Conservation (phyloP, 352 stramenopile genomes). For the Albugo candida region DNA sequence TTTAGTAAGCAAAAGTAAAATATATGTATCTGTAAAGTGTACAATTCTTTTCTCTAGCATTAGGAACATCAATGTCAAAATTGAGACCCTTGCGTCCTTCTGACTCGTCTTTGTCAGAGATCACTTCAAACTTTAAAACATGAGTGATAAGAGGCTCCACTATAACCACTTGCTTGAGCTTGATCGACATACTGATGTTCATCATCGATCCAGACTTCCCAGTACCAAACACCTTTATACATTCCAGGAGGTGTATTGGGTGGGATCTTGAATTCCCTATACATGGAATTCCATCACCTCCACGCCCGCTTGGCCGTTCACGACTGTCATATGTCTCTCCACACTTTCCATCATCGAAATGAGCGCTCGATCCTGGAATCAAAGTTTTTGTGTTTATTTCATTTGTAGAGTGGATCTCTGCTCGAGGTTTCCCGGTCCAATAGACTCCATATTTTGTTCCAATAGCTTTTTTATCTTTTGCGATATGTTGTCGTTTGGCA, state of each 20-base stretch:
- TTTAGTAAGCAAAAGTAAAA: no score
- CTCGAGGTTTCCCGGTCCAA: constrained; percentile 24
- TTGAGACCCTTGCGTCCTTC: no score
- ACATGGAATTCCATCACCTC: constrained; percentile 37
- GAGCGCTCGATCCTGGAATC: constrained; percentile 18
- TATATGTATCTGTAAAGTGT: no score
- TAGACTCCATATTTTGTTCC: constrained; percentile 42
- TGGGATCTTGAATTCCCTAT: constrained; percentile 31
- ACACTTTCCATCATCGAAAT: constrained; percentile 44
- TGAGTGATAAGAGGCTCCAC: constrained; percentile 40
- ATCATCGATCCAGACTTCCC: constrained; percentile 41
- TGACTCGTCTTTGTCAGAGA: no score
- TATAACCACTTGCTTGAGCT: constrained; percentile 26
- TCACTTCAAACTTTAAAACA: constrained; percentile 47
- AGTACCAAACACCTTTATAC: constrained; percentile 57
- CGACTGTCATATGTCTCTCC: constrained; percentile 26
- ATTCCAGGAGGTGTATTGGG: constrained; percentile 19
- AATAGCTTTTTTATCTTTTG: constrained; percentile 44
- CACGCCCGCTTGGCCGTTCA: constrained; percentile 21
- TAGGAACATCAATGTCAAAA: no score
- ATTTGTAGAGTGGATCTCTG: constrained; percentile 19
- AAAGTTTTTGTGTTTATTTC: constrained; percentile 31
- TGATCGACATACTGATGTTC: constrained; percentile 26
- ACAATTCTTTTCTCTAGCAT: no score
- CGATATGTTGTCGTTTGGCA: constrained; percentile 38